Conservation (phyloP, 495 filamentous ascomycete genomes). For the Podospora pseudopauciseta region DNA sequence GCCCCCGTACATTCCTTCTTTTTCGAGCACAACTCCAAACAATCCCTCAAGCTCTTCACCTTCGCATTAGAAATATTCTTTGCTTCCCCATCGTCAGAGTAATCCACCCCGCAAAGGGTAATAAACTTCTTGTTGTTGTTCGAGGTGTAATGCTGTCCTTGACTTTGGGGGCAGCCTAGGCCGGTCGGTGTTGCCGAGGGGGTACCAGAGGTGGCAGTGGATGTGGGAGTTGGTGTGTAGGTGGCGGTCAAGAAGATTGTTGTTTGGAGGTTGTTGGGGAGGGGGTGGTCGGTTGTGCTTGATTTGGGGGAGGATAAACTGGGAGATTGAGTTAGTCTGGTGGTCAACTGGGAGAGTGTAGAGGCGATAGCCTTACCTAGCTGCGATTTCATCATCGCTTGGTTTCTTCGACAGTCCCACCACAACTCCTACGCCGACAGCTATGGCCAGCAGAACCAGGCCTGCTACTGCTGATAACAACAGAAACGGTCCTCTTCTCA, state of each 20-base stretch:
- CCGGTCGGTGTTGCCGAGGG: background rate
- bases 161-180: conserved; percentile 13
- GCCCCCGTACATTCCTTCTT: conserved; percentile 18
- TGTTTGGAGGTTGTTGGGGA: background rate
- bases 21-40: conserved; percentile 20
- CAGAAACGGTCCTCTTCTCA: conserved; percentile 16
- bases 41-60: conserved; percentile 20
- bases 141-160: conserved; percentile 12
- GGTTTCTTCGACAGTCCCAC: conserved; percentile 17
- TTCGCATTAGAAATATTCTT: conserved; percentile 13
- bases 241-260: background rate
- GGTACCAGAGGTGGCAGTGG: background rate
- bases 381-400: background rate
- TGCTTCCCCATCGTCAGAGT: conserved; percentile 18
- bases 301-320: background rate
- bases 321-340: background rate
- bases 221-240: background rate
- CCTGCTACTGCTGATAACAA: conserved; percentile 15
- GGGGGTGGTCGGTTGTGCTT: background rate
- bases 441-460: conserved; percentile 19
- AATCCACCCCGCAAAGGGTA: conserved; percentile 25
- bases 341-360: background rate
- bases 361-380: background rate
- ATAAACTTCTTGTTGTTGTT: conserved; percentile 19
- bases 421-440: conserved; percentile 24